Evolutionary conservation across 2,329 filamentous ascomycete genomes (phyloP).

Genomic region (Colletotrichum graminicola): DNA sequence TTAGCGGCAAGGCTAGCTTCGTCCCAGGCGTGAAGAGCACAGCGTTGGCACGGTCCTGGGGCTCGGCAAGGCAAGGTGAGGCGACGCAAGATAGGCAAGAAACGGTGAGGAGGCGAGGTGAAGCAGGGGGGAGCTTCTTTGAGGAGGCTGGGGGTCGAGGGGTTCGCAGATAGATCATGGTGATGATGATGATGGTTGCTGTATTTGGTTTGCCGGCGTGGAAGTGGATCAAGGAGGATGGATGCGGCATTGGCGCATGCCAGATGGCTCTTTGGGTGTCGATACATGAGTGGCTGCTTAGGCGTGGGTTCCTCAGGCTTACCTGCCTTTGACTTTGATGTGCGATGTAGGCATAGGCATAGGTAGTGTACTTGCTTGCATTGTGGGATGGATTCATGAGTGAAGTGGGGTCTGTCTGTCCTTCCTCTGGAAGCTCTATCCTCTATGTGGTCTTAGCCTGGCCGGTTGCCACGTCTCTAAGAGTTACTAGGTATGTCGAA

Average conservation of each 20-base stretch:
- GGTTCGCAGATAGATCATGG: constrained; percentile 19
- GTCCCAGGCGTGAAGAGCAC: constrained; percentile 36
- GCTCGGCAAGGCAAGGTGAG: constrained; percentile 20
- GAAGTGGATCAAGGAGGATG: constrained; percentile 25
- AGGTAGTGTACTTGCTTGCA: background rate
- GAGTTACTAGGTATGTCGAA: background rate
- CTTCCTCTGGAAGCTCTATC: no score
- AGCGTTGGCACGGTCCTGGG: constrained; percentile 16
- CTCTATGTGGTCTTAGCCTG: background rate
- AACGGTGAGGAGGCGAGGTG: constrained; percentile 30
- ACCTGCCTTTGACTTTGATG: background rate
- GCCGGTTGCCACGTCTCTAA: background rate
- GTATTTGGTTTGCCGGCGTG: constrained; percentile 32
- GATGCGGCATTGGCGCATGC: constrained; percentile 13
- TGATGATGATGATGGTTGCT: constrained; percentile 1
- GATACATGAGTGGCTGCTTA: constrained; percentile 24
- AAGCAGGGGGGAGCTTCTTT: constrained; percentile 20
- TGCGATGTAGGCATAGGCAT: no score
- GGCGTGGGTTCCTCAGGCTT: constrained; percentile 20
- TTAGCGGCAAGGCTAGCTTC: constrained; percentile 37
- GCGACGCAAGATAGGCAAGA: constrained; percentile 8
- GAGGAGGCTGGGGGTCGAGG: constrained; percentile 27
- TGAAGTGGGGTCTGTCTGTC: constrained; percentile 7
- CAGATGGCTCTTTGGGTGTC: constrained; percentile 26
- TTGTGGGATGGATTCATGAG: background rate